phyloP scores from a whole-genome alignment of 331 rosid species.

The Cydonia oblonga region DNA sequence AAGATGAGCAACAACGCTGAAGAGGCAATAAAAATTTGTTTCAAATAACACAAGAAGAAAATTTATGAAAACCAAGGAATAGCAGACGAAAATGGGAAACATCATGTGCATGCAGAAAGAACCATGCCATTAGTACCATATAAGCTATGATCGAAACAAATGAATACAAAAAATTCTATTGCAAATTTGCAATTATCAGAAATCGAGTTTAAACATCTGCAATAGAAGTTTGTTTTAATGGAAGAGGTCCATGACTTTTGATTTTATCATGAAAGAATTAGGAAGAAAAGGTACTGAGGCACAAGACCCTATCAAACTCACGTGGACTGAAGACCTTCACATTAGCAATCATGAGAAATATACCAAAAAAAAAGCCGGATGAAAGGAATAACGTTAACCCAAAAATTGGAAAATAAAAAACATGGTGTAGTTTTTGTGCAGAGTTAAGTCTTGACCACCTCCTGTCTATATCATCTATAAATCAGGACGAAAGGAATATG shows the following conservation, averaged over 20 bases:
- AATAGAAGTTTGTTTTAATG: background rate
- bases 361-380: background rate
- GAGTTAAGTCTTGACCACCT: background rate
- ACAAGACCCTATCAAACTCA: background rate
- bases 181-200: background rate
- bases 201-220: background rate
- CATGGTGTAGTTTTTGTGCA: background rate
- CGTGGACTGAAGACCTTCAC: background rate
- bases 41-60: background rate
- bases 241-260: background rate
- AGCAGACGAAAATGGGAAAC: background rate
- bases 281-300: background rate
- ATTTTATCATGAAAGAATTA: background rate
- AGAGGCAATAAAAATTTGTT: background rate
- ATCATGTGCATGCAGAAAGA: background rate
- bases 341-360: background rate
- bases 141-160: background rate
- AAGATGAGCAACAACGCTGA: slow-evolving; percentile 7
- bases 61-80: background rate
- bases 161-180: background rate
- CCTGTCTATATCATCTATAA: background rate
- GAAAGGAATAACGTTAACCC: background rate
- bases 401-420: background rate
- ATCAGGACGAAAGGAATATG: background rate
- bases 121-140: background rate